These are phyloP conservation scores for Aspergillus brasiliensis DNA, from an alignment of 2,329 filamentous ascomycete species.

Conservation along the genomic window DNA sequence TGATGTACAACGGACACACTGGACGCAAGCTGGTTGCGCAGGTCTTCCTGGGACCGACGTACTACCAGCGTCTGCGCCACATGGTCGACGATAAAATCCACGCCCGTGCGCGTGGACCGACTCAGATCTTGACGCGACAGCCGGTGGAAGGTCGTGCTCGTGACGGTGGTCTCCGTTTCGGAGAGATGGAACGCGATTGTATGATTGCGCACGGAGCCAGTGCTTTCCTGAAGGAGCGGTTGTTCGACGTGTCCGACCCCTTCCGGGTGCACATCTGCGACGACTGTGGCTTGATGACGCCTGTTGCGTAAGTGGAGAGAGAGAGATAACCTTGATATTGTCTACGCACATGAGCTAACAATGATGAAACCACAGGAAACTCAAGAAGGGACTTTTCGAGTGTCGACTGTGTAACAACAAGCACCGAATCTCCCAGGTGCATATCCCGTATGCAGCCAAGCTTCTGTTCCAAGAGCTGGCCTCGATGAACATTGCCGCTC, in stretches of 20 bases:
- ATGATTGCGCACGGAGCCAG: conserved; percentile 99
- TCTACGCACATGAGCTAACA: conserved; percentile 28
- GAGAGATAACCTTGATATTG: conserved; percentile 6
- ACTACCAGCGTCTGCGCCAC: conserved; percentile 97
- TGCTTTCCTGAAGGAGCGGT: conserved; percentile 92
- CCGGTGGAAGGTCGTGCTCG: conserved; percentile 97
- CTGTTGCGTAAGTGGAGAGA: conserved; percentile 79
- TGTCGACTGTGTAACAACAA: conserved; percentile 99
- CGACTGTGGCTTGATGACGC: conserved; percentile 98
- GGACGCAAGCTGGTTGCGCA: conserved; percentile 91
- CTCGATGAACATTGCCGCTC: conserved; percentile 96
- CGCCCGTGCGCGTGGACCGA: conserved; percentile 92
- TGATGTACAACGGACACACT: conserved; percentile 99
- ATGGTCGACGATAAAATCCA: conserved; percentile 99
- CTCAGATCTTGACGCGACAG: conserved; percentile 95
- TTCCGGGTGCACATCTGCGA: conserved; percentile 98
- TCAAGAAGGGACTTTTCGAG: conserved; percentile 94
- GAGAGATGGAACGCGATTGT: conserved; percentile 99
- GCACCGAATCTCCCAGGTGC: conserved; percentile 95
- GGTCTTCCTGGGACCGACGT: conserved; percentile 95
- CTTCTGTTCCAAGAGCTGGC: conserved; percentile 97
- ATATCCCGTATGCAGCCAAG: conserved; percentile 97
- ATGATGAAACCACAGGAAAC: conserved; percentile 61
- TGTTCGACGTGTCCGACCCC: conserved; percentile 96
- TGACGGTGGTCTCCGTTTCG: conserved; percentile 97